Evolutionary conservation across 495 filamentous ascomycete genomes (phyloP), one percentile per base, ranked within the genome.

Genomic region (Talaromyces ruber): DNA sequence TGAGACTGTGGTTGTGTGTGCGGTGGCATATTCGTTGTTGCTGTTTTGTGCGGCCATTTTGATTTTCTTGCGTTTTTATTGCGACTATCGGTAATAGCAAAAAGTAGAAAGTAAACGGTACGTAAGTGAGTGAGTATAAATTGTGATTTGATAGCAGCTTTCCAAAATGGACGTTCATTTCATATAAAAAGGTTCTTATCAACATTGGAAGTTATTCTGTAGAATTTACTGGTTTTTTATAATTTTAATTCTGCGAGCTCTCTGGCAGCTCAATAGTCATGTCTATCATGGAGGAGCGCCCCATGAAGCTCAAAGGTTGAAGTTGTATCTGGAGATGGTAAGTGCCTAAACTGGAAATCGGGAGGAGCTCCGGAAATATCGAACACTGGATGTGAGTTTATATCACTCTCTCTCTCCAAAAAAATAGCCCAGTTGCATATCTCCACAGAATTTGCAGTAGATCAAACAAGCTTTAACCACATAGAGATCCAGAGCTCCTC

Each of bases 1-100:
- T 22, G 67, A 24, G 61, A 74, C 68, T n/a, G 45, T 53, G 25
- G 72, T 74, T n/a, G 70, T 75, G 51, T 68, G 69, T 7, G 70
- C 62, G 3, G 73, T 72, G 18, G 69, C 54, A 37, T 75, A 73
- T 22, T 55, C 59, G 67, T 66, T 70, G 67, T 66, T 70, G 61
- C n/a, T 71, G 4, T 52, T 52, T 11, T 52, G 47, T 2, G 47
- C 8, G 0, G 47, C 1, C 47, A 52, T 52, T 52, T 52, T 26
- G 47, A 18, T 52, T 52, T 11, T 52, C 2, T 43, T 43, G 39
- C n/a, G 14, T n/a, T 43, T n/a, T 52, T 26, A 26, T 52, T 52
- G 24, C 24, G 18, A 52, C 8, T 52, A 18, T 25, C 12, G 47
- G 24, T 9, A 24, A 18, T 16, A 22, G n/a, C 43, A 52, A 58